Base-by-base conservation (phyloP, 306 rosid species). In the Inga oerstediana region DNA sequence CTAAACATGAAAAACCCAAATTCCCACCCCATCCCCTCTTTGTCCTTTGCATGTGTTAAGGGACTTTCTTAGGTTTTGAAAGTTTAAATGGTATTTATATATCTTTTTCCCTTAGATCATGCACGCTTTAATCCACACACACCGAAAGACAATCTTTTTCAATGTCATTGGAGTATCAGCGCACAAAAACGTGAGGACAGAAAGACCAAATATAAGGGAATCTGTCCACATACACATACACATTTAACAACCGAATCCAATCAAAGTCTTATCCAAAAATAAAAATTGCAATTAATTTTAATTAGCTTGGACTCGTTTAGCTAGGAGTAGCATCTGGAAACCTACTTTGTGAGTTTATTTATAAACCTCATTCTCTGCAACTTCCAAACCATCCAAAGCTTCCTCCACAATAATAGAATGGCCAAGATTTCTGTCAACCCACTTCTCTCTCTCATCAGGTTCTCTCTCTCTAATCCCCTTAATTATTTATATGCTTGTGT, bases 371-470 rank as follows among this genome's bases (percentile, higher is more conserved):
- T 44, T 71, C 75, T 41, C 34, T 71, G 19, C 75, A 71, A 5
- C 56, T 71, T 44, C 37, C 37, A 44, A 43, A n/a, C 14, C 45
- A 9, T 22, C 5, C 19, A 71, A 13, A 22, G 13, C 16, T 70
- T 19, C 14, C 34, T 39, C n/a, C 51, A 20, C 17, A 44, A n/a
- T 3, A n/a, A 22, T 3, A 22, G 9, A 22, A 71, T 71, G 75
- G 75, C 56, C 24, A 71, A 44, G 56, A 44, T 44, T 71, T 71
- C 37, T 11, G 32, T 13, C 54, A 71, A 22, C 75, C 20, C 56
- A 22, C 20, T 71, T 71, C 56, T 22, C 51, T 27, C n/a, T 44
- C 75, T 43, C 35, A 22, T 22, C 75, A 71, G 75, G 75, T 71
- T 71, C 2, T 44, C 12, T 34, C 43, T 66, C 22, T 3, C 32